Conservation (phyloP, 2,329 filamentous ascomycete species). For the Ploettnerulaceae sp. region DNA sequence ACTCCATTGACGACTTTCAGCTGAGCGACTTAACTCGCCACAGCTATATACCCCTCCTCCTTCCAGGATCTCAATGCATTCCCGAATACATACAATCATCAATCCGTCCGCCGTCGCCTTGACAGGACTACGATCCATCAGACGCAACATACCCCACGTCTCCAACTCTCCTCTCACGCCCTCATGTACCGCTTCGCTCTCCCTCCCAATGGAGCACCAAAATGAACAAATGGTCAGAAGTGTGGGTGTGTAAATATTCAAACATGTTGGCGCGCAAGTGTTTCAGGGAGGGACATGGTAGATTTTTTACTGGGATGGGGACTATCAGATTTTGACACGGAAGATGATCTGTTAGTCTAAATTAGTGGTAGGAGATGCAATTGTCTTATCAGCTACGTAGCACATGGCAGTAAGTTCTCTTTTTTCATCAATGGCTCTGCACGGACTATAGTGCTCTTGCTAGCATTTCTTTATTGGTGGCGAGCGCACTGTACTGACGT, state of each 20-base stretch:
- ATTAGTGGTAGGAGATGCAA: constrained; percentile 32
- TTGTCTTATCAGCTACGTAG: constrained; percentile 35
- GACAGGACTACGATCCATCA: constrained; percentile 21
- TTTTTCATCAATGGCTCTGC: not conserved
- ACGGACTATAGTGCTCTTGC: not conserved
- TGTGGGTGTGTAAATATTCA: constrained; percentile 26
- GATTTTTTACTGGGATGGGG: constrained; percentile 33
- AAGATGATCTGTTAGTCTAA: constrained; percentile 18
- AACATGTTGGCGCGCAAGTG: constrained; percentile 21
- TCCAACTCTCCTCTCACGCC: constrained; percentile 36
- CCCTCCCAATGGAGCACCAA: constrained; percentile 31
- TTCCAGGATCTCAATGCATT: not conserved
- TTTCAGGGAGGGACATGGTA: constrained; percentile 34
- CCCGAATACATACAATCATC: not conserved
- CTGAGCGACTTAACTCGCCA: constrained; percentile 16
- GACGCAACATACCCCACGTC: constrained; percentile 25
- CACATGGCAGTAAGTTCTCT: constrained; percentile 28
- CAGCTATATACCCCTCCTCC: constrained; percentile 4
- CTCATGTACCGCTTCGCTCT: constrained; percentile 35
- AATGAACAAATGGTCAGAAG: constrained; percentile 34
- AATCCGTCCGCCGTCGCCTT: constrained; percentile 13
- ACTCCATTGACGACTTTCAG: not conserved
- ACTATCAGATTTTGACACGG: constrained; percentile 19
- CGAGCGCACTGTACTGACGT: too few relatives aligned
- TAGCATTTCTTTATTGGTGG: not conserved